Percentiles rank a stretch among this genome's conserved stretches.
These are phyloP conservation scores for Saturnispora kantuleensis DNA, from an alignment of 805 yeast species.

Conservation along the genomic window DNA sequence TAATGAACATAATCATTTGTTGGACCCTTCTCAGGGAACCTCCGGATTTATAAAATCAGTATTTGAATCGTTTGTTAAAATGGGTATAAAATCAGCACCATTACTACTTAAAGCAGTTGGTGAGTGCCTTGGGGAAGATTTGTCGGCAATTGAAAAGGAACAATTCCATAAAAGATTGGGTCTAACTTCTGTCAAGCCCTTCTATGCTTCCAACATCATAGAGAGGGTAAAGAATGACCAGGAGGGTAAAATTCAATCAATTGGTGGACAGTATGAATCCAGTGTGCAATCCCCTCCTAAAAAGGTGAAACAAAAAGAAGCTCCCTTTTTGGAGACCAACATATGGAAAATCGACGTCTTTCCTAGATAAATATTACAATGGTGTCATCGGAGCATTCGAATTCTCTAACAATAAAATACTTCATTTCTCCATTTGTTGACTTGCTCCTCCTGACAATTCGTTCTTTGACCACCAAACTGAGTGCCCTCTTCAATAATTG, in stretches of 20 bases:
- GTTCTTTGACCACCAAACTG: too few species aligned
- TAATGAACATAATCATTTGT: neutral
- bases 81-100: constrained; percentile 2
- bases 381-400: too few species aligned
- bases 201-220: constrained; percentile 4
- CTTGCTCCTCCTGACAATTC: too few species aligned
- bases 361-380: too few species aligned
- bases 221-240: neutral
- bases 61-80: constrained; percentile 1
- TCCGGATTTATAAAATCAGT: constrained; percentile 3
- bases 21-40: neutral
- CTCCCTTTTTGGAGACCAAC: too few species aligned
- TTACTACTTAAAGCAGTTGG: neutral
- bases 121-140: constrained; percentile 1
- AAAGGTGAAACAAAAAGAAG: neutral
- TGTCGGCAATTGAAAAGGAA: neutral
- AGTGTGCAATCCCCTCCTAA: neutral
- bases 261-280: constrained; percentile 3
- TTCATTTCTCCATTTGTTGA: too few species aligned
- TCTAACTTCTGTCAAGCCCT: neutral
- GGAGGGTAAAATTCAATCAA: neutral
- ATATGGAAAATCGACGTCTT: too few species aligned
- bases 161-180: neutral
- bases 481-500: too few species aligned
- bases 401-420: too few species aligned